Evolutionary conservation across 2,329 filamentous ascomycete genomes (phyloP).

Genomic region (Cryphonectria nitschkei): DNA sequence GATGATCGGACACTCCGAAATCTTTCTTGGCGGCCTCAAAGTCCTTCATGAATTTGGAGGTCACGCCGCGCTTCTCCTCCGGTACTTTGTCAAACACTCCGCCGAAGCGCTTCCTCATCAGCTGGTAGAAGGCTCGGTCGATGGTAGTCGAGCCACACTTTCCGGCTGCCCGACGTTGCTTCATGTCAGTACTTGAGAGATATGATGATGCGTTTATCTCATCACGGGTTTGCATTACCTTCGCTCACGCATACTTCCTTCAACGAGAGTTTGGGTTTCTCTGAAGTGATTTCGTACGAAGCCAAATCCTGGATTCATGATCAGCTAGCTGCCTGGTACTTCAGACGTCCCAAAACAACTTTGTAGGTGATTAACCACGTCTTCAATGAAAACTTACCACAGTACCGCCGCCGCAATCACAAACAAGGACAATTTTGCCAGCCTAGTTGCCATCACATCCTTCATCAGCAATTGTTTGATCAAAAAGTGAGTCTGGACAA

Average conservation of each 20-base stretch:
- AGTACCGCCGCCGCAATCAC: conserved; percentile 12
- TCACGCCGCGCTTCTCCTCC: conserved; percentile 13
- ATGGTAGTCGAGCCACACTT: conserved; percentile 17
- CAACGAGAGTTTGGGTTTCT: background rate
- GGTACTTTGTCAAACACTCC: conserved; percentile 1
- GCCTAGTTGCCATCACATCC: background rate
- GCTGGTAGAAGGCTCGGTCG: conserved; percentile 12
- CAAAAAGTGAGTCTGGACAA: background rate
- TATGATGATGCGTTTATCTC: background rate
- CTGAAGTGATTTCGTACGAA: background rate
- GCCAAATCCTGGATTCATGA: background rate
- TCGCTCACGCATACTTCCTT: conserved; percentile 10
- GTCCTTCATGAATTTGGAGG: conserved; percentile 11
- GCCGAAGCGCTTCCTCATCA: conserved; percentile 12
- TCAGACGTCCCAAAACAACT: background rate
- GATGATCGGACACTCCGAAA: conserved; percentile 2
- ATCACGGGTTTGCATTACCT: background rate
- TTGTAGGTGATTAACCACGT: background rate
- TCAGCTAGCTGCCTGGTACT: background rate
- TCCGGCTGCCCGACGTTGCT: background rate
- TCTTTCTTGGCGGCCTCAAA: conserved; percentile 14
- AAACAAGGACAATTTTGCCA: conserved; percentile 12
- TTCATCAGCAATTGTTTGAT: background rate
- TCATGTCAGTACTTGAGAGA: background rate
- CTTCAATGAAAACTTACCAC: background rate